Conservation (phyloP, 495 filamentous ascomycete genomes). For the Venustampulla echinocandica region DNA sequence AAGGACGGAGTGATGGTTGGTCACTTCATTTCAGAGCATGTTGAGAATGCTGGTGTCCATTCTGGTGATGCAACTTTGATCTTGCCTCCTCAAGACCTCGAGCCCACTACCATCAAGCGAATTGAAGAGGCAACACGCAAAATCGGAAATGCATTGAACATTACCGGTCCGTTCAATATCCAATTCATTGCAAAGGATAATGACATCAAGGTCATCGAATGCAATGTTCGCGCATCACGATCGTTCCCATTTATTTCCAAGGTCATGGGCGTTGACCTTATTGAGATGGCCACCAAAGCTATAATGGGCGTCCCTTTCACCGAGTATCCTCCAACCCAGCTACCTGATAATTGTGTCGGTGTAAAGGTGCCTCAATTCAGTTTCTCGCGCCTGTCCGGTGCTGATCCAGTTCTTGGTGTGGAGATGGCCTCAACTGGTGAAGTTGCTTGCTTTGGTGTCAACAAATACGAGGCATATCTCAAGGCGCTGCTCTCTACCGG, state of each 20-base stretch:
- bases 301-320: conserved; percentile 78
- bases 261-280: conserved; percentile 95
- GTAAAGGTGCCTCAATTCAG: conserved; percentile 99
- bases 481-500: conserved; percentile 93
- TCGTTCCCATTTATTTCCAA: conserved; percentile 99
- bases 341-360: conserved; percentile 78
- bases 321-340: conserved; percentile 67
- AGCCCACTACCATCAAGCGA: conserved; percentile 74
- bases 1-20: conserved; percentile 73
- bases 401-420: conserved; percentile 92
- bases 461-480: conserved; percentile 96
- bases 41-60: conserved; percentile 94
- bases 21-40: conserved; percentile 92
- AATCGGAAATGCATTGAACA: conserved; percentile 89
- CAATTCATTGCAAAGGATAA: conserved; percentile 99
- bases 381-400: conserved; percentile 91
- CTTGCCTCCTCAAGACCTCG: conserved; percentile 88
- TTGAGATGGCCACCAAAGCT: conserved; percentile 97
- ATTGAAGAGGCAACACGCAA: conserved; percentile 94
- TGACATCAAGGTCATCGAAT: conserved; percentile 99
- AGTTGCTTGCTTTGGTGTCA: conserved; percentile 89
- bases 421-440: conserved; percentile 99
- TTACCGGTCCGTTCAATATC: conserved; percentile 96
- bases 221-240: conserved; percentile 90
- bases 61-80: conserved; percentile 94